Conservation (phyloP, 805 yeast genomes). For the Candida pseudoglaebosa region DNA sequence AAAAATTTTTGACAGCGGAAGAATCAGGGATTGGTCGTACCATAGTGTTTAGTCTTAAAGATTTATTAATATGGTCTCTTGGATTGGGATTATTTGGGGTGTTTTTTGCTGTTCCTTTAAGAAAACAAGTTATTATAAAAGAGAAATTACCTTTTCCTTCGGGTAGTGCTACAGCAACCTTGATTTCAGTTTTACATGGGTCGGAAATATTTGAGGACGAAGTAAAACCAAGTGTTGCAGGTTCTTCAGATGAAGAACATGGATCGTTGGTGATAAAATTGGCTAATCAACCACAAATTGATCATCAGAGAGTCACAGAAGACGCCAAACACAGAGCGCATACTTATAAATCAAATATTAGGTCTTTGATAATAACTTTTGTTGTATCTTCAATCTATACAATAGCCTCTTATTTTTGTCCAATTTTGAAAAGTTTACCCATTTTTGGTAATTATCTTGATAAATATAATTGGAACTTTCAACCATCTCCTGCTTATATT, state of each 20-base stretch:
- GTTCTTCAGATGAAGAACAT: slow-evolving; percentile 6
- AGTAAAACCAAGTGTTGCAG: background rate
- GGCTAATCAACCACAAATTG: background rate
- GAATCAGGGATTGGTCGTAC: slow-evolving; percentile 63
- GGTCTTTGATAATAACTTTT: slow-evolving; percentile 60
- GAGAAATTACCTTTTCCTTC: slow-evolving; percentile 91
- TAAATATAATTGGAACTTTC: slow-evolving; percentile 77
- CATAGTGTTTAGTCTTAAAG: slow-evolving; percentile 34
- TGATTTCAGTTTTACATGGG: slow-evolving; percentile 82
- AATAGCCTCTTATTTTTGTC: slow-evolving; percentile 64
- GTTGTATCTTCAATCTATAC: slow-evolving; percentile 70
- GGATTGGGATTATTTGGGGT: slow-evolving; percentile 94
- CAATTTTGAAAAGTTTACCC: slow-evolving; percentile 65
- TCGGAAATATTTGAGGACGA: slow-evolving; percentile 46
- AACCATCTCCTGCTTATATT: slow-evolving; percentile 94
- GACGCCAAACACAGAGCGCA: too few species aligned
- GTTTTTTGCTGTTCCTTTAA: slow-evolving; percentile 85
- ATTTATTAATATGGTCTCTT: slow-evolving; percentile 74
- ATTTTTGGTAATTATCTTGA: slow-evolving; percentile 61
- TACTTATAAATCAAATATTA: slow-evolving; percentile 54
- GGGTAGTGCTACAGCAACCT: slow-evolving; percentile 93
- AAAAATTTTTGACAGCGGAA: slow-evolving; percentile 71
- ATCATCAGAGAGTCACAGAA: background rate
- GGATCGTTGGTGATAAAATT: background rate
- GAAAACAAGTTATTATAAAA: slow-evolving; percentile 81